Percentiles rank a stretch among this genome's conserved stretches.
phyloP scores from a whole-genome alignment of 2,329 filamentous ascomycete genomes.

The Fusarium odoratissimum region DNA sequence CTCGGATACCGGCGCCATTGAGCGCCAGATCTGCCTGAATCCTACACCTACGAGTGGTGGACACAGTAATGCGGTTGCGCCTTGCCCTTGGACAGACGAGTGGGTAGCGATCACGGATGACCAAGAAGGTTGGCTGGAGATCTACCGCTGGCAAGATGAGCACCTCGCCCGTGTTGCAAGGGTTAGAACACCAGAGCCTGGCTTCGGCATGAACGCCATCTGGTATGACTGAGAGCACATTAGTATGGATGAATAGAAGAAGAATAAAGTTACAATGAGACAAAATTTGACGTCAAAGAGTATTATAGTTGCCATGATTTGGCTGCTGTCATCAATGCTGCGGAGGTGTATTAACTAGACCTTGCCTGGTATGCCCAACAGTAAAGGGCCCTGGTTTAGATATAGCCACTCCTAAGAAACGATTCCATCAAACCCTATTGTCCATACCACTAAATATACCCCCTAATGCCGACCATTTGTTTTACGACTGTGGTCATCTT shows the following conservation, averaged over 20 bases:
- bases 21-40: constrained; percentile 82
- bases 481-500: constrained; percentile 21
- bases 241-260: neutral
- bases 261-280: neutral
- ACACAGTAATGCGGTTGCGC: constrained; percentile 88
- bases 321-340: constrained; percentile 3
- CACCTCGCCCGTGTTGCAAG: constrained; percentile 81
- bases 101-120: constrained; percentile 93
- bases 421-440: neutral
- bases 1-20: constrained; percentile 74
- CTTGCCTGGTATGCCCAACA: neutral
- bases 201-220: constrained; percentile 96
- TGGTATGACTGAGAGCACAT: constrained; percentile 75
- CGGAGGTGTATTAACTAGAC: neutral
- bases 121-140: constrained; percentile 87
- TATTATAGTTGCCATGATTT: constrained; percentile 9
- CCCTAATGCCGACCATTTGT: constrained; percentile 39
- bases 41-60: constrained; percentile 89
- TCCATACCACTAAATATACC: constrained; percentile 1
- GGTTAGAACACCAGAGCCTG: constrained; percentile 83
- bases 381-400: neutral
- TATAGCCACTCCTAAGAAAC: neutral
- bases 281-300: neutral
- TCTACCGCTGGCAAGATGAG: constrained; percentile 88
- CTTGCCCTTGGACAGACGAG: constrained; percentile 86